Percentiles rank a stretch among this genome's conserved stretches.
phyloP scores from a whole-genome alignment of 176 grass and related monocot genomes.

The Oryza australiensis region DNA sequence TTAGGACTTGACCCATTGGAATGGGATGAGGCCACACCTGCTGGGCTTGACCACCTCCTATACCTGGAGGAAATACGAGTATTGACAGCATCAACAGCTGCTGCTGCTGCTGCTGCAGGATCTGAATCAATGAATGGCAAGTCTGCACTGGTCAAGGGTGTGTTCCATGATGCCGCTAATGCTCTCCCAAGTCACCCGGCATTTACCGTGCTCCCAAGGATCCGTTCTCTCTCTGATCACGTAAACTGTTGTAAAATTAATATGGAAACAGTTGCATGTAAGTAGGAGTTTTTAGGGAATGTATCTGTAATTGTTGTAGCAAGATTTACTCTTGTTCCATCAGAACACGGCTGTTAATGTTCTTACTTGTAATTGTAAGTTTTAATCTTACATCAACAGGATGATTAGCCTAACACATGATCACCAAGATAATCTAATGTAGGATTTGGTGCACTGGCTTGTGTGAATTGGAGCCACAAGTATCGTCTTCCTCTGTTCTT shows the following conservation, averaged over 20 bases:
- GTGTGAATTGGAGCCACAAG: no score
- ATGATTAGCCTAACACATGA: no score
- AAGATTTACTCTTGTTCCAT: no score
- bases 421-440: no score
- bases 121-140: not conserved
- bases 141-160: not conserved
- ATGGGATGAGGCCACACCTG: not conserved
- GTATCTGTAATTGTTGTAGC: not conserved
- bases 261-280: not conserved
- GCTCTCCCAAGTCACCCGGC: not conserved
- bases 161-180: not conserved
- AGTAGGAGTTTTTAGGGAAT: not conserved
- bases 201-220: not conserved
- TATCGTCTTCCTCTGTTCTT: no score
- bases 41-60: not conserved
- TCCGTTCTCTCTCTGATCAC: not conserved
- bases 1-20: not conserved
- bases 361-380: no score
- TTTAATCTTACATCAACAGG: no score
- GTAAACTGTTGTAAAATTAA: not conserved
- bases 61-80: not conserved
- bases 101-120: not conserved
- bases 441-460: no score
- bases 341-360: no score
- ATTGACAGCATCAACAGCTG: not conserved